Evolutionary conservation across 305 asterid genomes (phyloP), one percentile per base, ranked within the genome.

Genomic region (Vinca major): DNA sequence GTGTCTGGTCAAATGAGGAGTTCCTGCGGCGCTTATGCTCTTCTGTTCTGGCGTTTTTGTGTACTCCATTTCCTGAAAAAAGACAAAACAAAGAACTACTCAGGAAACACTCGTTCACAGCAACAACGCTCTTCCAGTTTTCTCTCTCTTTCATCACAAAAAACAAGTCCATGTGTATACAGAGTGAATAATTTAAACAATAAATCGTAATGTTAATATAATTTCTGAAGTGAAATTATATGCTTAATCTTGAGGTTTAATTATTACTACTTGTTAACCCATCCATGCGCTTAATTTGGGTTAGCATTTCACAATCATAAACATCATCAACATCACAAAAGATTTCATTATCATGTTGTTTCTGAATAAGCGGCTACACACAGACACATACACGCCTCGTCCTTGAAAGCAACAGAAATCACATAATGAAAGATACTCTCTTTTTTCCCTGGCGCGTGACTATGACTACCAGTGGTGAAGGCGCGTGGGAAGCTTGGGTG

Each of bases 31-130:
- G 67, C 49, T 65, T 33, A 60, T 52, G 61, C 67, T 14, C 65
- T 62, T 43, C 51, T 65, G 72, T 39, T 66, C 71, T 63, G 61
- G 63, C 71, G 16, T 14, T 37, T 65, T 11, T 65, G 45, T 52
- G 69, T 62, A 52, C 69, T 61, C 75, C 73, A 68, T 63, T 73
- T 68, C 75, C 81, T 74, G 79, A 21, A 68, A 51, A 45, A 72
- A 63, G 56, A 57, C 6, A 63, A 57, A 71, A 43, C 63, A 26
- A 26, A 26, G 33, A 26, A 54, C 58, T 65, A 21, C 26, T 65
- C 65, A 67, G 49, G 47, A 55, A 62, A 50, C 39, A 52, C 56
- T 63, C 21, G 44, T 61, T 4, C 61, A 9, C 67, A 63, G 20
- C 21, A 11, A 21, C 5, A 17, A 4, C 55, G 3, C 17, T 4